These are phyloP conservation scores for Suillus hirtellus DNA, from an alignment of 768 basidiomycete species.

Conservation along the genomic window DNA sequence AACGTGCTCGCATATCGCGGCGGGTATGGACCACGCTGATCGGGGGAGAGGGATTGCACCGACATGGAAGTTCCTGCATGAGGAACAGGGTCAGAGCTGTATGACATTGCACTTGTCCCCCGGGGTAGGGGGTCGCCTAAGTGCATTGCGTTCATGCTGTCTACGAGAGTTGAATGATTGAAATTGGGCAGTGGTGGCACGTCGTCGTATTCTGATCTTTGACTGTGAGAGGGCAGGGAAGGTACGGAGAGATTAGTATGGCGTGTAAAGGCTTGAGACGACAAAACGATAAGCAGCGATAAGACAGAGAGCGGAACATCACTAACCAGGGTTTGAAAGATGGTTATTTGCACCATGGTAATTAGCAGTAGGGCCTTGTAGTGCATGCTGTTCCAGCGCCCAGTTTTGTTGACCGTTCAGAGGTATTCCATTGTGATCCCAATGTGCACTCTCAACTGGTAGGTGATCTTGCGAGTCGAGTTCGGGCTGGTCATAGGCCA, in stretches of 20 bases:
- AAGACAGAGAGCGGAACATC: background rate
- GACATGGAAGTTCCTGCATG: constrained; percentile 63
- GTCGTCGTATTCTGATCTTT: constrained; percentile 32
- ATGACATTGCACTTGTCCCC: constrained; percentile 30
- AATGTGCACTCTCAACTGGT: background rate
- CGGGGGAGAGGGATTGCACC: constrained; percentile 35
- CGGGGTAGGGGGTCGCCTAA: constrained; percentile 44
- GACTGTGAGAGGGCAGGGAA: constrained; percentile 41
- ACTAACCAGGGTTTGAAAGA: constrained; percentile 22
- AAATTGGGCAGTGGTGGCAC: constrained; percentile 37
- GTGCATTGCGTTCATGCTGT: constrained; percentile 55
- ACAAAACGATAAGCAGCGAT: constrained; percentile 14
- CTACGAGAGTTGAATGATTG: constrained; percentile 48
- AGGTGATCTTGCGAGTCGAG: constrained; percentile 14
- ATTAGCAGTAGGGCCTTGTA: constrained; percentile 14
- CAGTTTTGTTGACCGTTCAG: constrained; percentile 14
- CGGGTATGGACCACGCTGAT: constrained; percentile 31
- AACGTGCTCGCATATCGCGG: constrained; percentile 46
- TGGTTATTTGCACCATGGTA: constrained; percentile 19
- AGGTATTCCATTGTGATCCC: constrained; percentile 4
- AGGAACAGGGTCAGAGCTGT: constrained; percentile 46
- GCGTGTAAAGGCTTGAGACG: constrained; percentile 34
- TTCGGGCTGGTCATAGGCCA: constrained; percentile 32
- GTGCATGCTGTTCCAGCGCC: constrained; percentile 7
- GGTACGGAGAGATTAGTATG: constrained; percentile 51